These are phyloP conservation scores for Haplographium delicatum DNA, from an alignment of 495 filamentous ascomycete species.

Conservation along the genomic window DNA sequence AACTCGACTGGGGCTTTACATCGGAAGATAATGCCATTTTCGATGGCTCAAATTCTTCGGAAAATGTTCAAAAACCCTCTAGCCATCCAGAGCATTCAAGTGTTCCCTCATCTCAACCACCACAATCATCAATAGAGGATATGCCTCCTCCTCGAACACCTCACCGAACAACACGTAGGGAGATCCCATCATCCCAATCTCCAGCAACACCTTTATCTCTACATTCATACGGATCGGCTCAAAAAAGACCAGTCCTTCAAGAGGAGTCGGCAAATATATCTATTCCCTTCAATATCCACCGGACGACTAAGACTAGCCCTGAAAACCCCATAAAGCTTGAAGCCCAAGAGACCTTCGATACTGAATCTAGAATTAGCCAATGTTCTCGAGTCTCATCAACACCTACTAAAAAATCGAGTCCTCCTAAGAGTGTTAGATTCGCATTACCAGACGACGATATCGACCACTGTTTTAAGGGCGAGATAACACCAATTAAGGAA, in stretches of 20 bases:
- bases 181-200: conserved; percentile 27
- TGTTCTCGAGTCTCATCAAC: conserved; percentile 6
- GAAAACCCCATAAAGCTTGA: conserved; percentile 13
- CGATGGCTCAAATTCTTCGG: conserved; percentile 12
- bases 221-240: neutral
- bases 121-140: neutral
- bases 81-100: neutral
- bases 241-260: conserved; percentile 9
- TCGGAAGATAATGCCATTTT: conserved; percentile 9
- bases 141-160: conserved; percentile 24
- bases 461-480: neutral
- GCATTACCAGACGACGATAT: conserved; percentile 4
- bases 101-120: neutral
- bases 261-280: conserved; percentile 14
- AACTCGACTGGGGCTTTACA: conserved; percentile 13
- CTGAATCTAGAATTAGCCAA: conserved; percentile 13
- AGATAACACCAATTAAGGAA: neutral
- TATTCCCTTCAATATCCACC: conserved; percentile 11
- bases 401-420: conserved; percentile 17
- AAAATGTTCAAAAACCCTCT: neutral
- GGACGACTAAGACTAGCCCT: conserved; percentile 1
- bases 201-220: conserved; percentile 20
- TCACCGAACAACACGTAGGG: conserved; percentile 2
- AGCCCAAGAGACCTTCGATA: conserved; percentile 20
- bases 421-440: conserved; percentile 25